A percentile compares a stretch with the other conserved stretches of the same genome.
These are phyloP conservation scores for Pichia thaimueangensis DNA, from an alignment of 805 yeast genomes.

Conservation along the genomic window DNA sequence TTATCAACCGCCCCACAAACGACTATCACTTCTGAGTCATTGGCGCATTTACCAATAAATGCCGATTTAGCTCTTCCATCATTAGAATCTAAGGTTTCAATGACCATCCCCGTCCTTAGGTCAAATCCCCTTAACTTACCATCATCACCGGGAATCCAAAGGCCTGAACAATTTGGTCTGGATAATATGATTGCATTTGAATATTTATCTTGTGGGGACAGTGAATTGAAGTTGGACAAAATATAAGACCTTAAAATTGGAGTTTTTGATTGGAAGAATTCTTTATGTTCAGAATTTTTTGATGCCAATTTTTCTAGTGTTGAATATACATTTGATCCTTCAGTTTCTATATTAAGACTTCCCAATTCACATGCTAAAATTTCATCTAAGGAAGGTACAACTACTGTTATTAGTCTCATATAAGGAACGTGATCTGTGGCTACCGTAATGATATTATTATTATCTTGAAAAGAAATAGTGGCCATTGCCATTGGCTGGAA, in stretches of 20 bases:
- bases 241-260: conserved; percentile 32
- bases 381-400: conserved; percentile 32
- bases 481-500: conserved; percentile 51
- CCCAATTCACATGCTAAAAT: conserved; percentile 10
- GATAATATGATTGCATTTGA: conserved; percentile 40
- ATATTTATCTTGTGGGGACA: conserved; percentile 65
- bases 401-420: conserved; percentile 57
- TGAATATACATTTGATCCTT: not conserved
- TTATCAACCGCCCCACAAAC: conserved; percentile 47
- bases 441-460: conserved; percentile 38
- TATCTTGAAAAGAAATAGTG: conserved; percentile 14
- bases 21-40: conserved; percentile 33
- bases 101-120: conserved; percentile 32
- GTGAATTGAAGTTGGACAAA: conserved; percentile 39
- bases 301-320: conserved; percentile 5
- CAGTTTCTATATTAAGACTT: no score
- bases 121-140: conserved; percentile 59
- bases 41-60: conserved; percentile 23
- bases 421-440: conserved; percentile 77
- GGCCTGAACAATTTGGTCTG: conserved; percentile 34
- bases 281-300: conserved; percentile 12
- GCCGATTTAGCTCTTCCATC: conserved; percentile 46
- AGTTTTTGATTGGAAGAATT: conserved; percentile 20
- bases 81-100: conserved; percentile 30
- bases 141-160: conserved; percentile 69